Evolutionary conservation across 129 eudicot genomes (phyloP).

Genomic region (Chrysanthemum lavandulifolium): DNA sequence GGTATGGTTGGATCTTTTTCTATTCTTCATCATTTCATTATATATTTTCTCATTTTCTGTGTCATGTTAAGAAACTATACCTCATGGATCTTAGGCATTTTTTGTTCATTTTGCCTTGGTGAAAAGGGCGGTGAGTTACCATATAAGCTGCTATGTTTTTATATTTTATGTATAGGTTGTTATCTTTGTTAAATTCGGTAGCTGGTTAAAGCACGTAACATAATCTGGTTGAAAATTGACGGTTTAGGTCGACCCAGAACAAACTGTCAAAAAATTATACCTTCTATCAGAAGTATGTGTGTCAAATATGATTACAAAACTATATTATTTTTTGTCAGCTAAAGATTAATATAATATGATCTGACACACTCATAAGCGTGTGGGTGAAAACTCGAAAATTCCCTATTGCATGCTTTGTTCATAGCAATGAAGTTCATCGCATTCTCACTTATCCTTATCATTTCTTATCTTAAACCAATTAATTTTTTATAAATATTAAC

Average conservation of each 20-base stretch:
- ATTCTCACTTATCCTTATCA: no score
- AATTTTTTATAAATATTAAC: neutral
- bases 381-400: neutral
- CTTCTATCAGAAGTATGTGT: neutral
- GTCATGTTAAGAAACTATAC: neutral
- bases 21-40: conserved; percentile 7
- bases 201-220: neutral
- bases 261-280: neutral
- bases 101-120: conserved; percentile 8
- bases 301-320: neutral
- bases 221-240: neutral
- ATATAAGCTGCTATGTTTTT: conserved; percentile 17
- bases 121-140: neutral
- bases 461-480: neutral
- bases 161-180: neutral
- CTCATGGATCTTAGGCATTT: neutral
- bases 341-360: no score
- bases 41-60: neutral
- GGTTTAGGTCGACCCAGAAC: neutral
- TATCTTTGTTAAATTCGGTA: neutral
- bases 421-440: no score
- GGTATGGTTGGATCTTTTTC: conserved; percentile 46
- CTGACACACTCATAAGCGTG: no score
- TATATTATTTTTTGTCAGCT: neutral
- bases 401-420: neutral